Base-by-base conservation (phyloP, 148 eudicot genomes). In the Chenopodium album region DNA sequence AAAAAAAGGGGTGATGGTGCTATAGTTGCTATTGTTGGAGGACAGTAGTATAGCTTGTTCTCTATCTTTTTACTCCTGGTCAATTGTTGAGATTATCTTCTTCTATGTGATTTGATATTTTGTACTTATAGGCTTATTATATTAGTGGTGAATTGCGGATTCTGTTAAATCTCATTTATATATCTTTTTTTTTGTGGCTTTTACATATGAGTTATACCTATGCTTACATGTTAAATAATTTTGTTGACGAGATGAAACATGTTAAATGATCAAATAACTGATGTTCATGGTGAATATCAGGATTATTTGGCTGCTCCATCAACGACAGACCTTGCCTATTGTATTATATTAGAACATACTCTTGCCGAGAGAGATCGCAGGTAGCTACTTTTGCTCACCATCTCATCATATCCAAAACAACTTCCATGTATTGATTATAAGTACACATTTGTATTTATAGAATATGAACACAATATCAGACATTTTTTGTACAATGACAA, bases 321-420 rank as follows among this genome's bases (percentile, higher is more conserved):
- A 11, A 92, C 99, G 41, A 91, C 92, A 76, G 99, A 96, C 83
- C 82, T 96, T 85, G 99, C 99, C 26, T 96, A 96, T 81, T 85
- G 88, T 86, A 91, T 94, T 78, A 90, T 96, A 75, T 79, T 96
- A 82, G 99, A 96, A 75, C 98, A 94, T 83, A 94, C 98, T 46
- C 94, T 96, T 82, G 98, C 99, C n/a, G 99, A 96, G 89, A 87
- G 96, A 87, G 99, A 96, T 72, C 98, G 99, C 80, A 96, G 99
- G 98, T 94, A 92, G 28, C 66, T 71, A 80, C 52, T 41, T 37
- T 77, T 71, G 13, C 78, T 66, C 66, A n/a, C 73, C 13, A 37
- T 59, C 44, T 9, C 56, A 56, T 37, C 0, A 37, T 37, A 37
- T 37, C 7, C 44, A 37, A 37, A 5, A 37, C 44, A 37, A 37